Percentiles rank a stretch among this genome's conserved stretches.
These are phyloP conservation scores for Pythium chondricola DNA, from an alignment of 352 stramenopile species.

Conservation along the genomic window DNA sequence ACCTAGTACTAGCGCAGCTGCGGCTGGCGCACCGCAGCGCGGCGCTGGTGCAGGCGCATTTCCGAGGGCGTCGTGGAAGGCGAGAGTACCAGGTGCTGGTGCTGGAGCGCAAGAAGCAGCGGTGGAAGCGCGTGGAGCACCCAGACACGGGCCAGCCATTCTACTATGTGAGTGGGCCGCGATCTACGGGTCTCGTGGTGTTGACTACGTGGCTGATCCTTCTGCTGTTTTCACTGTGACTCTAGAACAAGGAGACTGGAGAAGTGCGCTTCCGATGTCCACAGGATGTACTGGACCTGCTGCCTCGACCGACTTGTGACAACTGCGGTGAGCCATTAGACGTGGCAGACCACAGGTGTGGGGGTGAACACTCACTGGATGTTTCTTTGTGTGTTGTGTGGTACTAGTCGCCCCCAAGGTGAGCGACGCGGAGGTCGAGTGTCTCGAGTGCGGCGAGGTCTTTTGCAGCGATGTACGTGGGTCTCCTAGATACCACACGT, in stretches of 20 bases:
- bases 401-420: constrained; percentile 89
- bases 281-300: constrained; percentile 89
- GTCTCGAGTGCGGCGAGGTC: constrained; percentile 83
- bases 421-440: constrained; percentile 72
- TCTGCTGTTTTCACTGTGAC: neutral
- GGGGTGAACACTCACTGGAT: neutral
- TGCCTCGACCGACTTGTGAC: constrained; percentile 80
- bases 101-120: constrained; percentile 56
- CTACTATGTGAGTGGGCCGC: constrained; percentile 87
- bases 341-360: neutral
- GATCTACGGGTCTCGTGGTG: neutral
- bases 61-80: constrained; percentile 62
- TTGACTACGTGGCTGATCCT: neutral
- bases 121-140: constrained; percentile 90
- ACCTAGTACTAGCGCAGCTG: constrained; percentile 36
- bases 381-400: constrained; percentile 1
- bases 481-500: neutral
- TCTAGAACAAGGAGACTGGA: constrained; percentile 88
- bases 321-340: constrained; percentile 69
- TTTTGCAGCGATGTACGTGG: constrained; percentile 72
- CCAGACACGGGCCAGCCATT: constrained; percentile 69
- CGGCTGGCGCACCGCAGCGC: constrained; percentile 61
- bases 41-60: constrained; percentile 71
- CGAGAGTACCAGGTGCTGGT: constrained; percentile 44
- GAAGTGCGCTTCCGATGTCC: constrained; percentile 88